Evolutionary conservation across 1,284 basidiomycete species (phyloP), one percentile per base, ranked within the genome.

Genomic region (Blastosporella zonata): DNA sequence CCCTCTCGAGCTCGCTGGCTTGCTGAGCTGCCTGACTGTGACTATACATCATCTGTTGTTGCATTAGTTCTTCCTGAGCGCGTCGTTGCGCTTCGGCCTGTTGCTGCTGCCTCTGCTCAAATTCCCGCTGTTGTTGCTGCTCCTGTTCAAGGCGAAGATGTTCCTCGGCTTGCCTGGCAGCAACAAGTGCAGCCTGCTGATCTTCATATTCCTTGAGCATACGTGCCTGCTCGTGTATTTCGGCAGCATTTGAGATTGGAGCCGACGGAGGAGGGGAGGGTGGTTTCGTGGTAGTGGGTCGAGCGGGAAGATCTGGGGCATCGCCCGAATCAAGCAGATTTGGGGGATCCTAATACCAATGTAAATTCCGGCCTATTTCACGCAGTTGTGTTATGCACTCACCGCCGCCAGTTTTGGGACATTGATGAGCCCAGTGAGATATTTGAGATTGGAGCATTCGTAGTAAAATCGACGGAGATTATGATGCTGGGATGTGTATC

Each of bases 161-260:
- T 63, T 95, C 90, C 62, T 97, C 96, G 0, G 80, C 81, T 55
- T 94, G 91, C 44, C 92, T 82, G 54, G 89, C 80, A 21, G 87
- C 78, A 38, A 84, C 79, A 22, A 98, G 72, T 1, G 87, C 84
- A 18, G 84, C 79, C 63, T 99, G 97, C 66, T 98, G 93, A 40
- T 94, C 89, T 67, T 99, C 97, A 63, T 98, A 99, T 66, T 98
- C 84, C 63, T 96, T 95, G 51, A 99, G 81, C 80, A 99, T 85
- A 17, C 91, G 87, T 6, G 90, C 90, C 71, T 99, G 97, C 66
- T 98, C 94, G 49, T 84, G 86, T 51, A 98, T 84, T 61, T 91
- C 89, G 2, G 82, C 82, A 35, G 79, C 78, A 58, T 84, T 87
- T 3, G 90, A 85, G 8, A 79, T 73, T 12, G 91, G 88, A 3